Evolutionary conservation across 2,329 filamentous ascomycete genomes (phyloP).

Genomic region (Zymoseptoria tritici): DNA sequence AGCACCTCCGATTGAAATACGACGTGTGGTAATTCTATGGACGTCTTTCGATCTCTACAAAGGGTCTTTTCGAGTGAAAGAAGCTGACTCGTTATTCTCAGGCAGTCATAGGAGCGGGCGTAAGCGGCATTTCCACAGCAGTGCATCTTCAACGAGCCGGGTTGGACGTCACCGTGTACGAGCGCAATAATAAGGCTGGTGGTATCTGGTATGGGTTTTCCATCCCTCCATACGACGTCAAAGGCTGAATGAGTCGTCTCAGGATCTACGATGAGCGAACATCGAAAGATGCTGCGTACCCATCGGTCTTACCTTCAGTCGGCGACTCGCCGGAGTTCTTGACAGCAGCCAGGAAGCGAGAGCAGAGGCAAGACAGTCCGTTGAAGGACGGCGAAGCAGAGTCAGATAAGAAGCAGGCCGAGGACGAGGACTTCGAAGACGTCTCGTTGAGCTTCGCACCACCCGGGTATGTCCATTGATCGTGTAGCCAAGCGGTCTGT

Average conservation of each 20-base stretch:
- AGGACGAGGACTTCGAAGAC: neutral
- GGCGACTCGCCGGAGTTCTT: conserved; percentile 28
- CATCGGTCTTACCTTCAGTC: conserved; percentile 32
- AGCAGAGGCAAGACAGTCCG: conserved; percentile 14
- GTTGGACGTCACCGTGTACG: conserved; percentile 47
- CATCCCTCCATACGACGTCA: too few species aligned
- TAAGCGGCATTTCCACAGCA: conserved; percentile 43
- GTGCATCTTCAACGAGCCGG: conserved; percentile 41
- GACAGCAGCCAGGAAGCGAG: neutral
- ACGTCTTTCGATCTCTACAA: too few species aligned
- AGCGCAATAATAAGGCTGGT: conserved; percentile 45
- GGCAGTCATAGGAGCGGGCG: conserved; percentile 47
- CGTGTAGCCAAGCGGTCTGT: neutral
- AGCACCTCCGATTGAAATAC: neutral
- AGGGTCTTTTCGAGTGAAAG: too few species aligned
- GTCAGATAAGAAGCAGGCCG: neutral
- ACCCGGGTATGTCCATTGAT: conserved; percentile 36
- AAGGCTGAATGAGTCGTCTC: neutral
- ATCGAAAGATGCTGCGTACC: conserved; percentile 43
- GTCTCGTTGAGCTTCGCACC: conserved; percentile 33
- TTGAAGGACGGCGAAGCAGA: neutral
- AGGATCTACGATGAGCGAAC: conserved; percentile 46
- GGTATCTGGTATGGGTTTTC: conserved; percentile 46
- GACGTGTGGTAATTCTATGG: conserved; percentile 2
- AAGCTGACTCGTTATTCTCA: neutral